phyloP scores from a whole-genome alignment of 257 asterid species.

The Catharanthus roseus region DNA sequence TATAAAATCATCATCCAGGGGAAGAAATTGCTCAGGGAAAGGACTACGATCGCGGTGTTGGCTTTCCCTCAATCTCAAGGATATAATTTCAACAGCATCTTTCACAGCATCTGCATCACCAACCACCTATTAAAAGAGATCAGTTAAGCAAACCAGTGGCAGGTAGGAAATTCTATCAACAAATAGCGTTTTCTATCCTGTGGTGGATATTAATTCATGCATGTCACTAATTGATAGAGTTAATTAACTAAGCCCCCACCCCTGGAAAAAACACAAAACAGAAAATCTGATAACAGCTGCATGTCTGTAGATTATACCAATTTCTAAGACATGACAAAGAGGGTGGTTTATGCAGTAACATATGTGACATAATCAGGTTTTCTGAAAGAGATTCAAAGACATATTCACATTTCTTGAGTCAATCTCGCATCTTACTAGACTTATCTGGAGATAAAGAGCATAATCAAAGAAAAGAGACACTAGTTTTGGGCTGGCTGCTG shows the following conservation, averaged over 20 bases:
- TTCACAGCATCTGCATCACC: slow-evolving; percentile 73
- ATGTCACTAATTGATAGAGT: neutral
- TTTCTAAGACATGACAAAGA: neutral
- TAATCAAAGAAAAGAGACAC: neutral
- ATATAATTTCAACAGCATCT: slow-evolving; percentile 59
- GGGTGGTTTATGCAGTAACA: neutral
- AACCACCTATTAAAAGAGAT: slow-evolving; percentile 47
- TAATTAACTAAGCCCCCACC: no score
- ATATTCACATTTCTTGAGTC: neutral
- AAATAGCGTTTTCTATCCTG: neutral
- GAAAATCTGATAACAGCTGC: neutral
- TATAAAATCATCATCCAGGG: slow-evolving; percentile 46
- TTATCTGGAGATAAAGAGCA: neutral
- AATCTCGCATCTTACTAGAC: neutral
- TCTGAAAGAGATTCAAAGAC: neutral
- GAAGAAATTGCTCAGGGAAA: slow-evolving; percentile 42
- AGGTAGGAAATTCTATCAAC: neutral
- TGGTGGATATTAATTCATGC: no score
- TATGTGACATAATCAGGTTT: neutral
- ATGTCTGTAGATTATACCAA: neutral
- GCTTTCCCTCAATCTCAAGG: slow-evolving; percentile 79
- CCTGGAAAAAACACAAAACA: neutral
- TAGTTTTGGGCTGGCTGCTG: neutral
- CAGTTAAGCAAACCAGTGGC: neutral
- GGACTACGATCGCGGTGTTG: slow-evolving; percentile 77